These are phyloP conservation scores for Syzygium aromaticum DNA, from an alignment of 345 rosid species.

Conservation along the genomic window DNA sequence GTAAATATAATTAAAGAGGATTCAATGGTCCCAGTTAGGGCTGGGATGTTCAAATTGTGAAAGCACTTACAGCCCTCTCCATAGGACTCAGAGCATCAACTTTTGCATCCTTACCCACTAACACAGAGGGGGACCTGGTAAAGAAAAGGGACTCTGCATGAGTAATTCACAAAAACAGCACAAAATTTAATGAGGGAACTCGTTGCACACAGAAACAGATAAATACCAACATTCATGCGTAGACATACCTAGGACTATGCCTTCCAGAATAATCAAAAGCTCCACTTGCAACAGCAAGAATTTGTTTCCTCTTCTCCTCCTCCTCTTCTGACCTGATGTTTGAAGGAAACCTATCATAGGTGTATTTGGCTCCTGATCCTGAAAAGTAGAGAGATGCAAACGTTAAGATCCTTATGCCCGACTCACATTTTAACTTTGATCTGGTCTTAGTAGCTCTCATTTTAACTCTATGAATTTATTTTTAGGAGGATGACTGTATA, in stretches of 20 bases:
- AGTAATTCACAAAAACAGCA: background rate
- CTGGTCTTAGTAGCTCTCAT: background rate
- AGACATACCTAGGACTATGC: slow-evolving; percentile 58
- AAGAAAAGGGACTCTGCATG: background rate
- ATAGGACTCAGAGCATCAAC: slow-evolving; percentile 64
- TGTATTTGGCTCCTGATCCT: slow-evolving; percentile 82
- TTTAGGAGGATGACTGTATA: background rate
- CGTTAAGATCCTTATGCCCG: background rate
- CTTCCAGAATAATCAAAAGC: slow-evolving; percentile 75
- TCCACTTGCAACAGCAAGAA: slow-evolving; percentile 85
- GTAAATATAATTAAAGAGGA: slow-evolving; percentile 1
- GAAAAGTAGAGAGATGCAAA: slow-evolving; percentile 2
- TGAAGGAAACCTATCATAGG: slow-evolving; percentile 95
- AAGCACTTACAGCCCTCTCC: slow-evolving; percentile 95
- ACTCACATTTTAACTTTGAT: background rate
- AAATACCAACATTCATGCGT: background rate
- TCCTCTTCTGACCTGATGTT: slow-evolving; percentile 81
- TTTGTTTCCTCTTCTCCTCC: slow-evolving; percentile 91
- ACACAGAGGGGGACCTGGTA: slow-evolving; percentile 65
- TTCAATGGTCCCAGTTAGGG: background rate
- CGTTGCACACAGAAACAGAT: background rate
- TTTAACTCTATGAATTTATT: background rate
- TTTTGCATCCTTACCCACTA: slow-evolving; percentile 45
- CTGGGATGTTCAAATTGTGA: slow-evolving; percentile 4
- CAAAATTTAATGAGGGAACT: background rate